These are phyloP conservation scores for Fraxinus floribunda DNA, from an alignment of 305 asterid species.

Conservation along the genomic window DNA sequence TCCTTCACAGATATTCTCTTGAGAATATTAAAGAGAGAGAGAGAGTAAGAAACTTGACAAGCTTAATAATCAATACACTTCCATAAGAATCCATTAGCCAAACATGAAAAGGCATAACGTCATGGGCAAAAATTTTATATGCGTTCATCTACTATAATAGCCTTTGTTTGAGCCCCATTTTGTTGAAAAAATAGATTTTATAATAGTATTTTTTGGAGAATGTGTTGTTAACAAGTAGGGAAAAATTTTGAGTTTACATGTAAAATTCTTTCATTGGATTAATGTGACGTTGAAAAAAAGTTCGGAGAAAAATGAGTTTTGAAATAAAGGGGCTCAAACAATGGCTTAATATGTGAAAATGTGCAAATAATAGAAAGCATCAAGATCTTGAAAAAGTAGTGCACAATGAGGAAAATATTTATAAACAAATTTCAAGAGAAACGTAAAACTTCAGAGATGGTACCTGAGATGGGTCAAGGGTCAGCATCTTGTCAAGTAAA, in stretches of 20 bases:
- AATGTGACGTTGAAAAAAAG: not conserved
- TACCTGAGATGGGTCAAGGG: conserved; percentile 94
- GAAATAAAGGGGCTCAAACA: not conserved
- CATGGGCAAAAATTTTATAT: not conserved
- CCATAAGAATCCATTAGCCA: conserved; percentile 1
- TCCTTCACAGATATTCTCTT: not conserved
- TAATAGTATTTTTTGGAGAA: not conserved
- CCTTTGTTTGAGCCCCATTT: not conserved
- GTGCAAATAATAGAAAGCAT: conserved; percentile 10
- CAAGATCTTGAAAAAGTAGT: conserved; percentile 1
- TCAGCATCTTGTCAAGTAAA: conserved; percentile 78
- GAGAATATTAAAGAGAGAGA: not conserved
- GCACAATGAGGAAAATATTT: not conserved
- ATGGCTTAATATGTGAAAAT: conserved; percentile 7
- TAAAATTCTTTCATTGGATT: not conserved
- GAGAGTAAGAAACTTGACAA: not conserved
- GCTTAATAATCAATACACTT: conserved; percentile 8
- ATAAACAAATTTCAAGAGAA: not conserved
- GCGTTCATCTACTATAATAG: not conserved
- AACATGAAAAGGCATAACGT: not conserved
- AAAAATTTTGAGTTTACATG: not conserved
- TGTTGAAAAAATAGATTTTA: not conserved
- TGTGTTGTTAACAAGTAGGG: not conserved
- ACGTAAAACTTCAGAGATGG: not conserved
- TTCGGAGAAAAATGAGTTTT: not conserved